Evolutionary conservation across 106 monocot species (phyloP).

Genomic region (Apostasia ramifera): DNA sequence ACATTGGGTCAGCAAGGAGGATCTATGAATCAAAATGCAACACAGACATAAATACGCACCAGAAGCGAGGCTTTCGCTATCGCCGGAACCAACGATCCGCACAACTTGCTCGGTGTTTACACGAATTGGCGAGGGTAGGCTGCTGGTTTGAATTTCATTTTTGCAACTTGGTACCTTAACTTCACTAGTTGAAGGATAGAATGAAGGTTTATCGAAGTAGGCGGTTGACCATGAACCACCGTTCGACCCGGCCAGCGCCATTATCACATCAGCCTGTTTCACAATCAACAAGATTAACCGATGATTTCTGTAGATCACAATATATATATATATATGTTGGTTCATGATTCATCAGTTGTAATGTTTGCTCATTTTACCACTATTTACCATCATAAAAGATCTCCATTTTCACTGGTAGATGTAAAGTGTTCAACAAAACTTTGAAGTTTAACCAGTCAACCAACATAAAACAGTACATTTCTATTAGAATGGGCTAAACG

Average conservation of each 20-base stretch:
- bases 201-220: slow-evolving; percentile 9
- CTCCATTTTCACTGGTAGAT: too few species aligned
- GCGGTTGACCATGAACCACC: slow-evolving; percentile 49
- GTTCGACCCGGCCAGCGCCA: slow-evolving; percentile 51
- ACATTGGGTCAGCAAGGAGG: neutral
- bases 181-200: slow-evolving; percentile 6
- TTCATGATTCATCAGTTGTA: too few species aligned
- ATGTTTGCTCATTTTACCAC: too few species aligned
- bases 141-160: slow-evolving; percentile 10
- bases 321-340: too few species aligned
- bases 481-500: too few species aligned
- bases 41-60: neutral
- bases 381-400: too few species aligned
- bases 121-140: slow-evolving; percentile 5
- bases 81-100: slow-evolving; percentile 6
- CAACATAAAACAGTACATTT: too few species aligned
- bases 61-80: slow-evolving; percentile 5
- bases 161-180: slow-evolving; percentile 17
- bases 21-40: neutral
- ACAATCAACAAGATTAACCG: neutral
- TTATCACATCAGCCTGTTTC: slow-evolving; percentile 52
- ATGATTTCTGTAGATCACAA: too few species aligned
- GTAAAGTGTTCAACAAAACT: too few species aligned
- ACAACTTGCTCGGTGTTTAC: slow-evolving; percentile 7
- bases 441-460: too few species aligned